A percentile compares a stretch with the other conserved stretches of the same genome.
These are phyloP conservation scores for Remersonia thermophila DNA, from an alignment of 2,329 filamentous ascomycete genomes.

Conservation along the genomic window DNA sequence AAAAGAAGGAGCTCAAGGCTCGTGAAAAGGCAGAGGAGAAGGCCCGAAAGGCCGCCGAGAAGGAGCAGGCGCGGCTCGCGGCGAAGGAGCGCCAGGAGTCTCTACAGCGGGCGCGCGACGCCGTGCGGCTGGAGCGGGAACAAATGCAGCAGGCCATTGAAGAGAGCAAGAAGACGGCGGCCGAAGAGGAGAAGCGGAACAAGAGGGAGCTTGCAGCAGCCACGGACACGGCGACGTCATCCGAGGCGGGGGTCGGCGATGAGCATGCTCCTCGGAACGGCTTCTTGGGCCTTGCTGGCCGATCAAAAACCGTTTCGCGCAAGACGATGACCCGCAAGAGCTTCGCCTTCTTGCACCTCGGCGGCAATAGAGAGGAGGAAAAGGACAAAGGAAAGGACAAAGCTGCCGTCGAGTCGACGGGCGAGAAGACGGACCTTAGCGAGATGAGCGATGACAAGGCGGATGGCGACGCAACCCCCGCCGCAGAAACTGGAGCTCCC, in stretches of 20 bases:
- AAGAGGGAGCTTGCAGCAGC: slow-evolving; percentile 24
- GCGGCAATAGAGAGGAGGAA: slow-evolving; percentile 24
- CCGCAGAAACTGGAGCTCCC: too few relatives aligned
- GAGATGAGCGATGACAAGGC: slow-evolving; percentile 34
- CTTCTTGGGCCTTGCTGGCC: slow-evolving; percentile 53
- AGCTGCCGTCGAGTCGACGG: too few relatives aligned
- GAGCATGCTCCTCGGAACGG: slow-evolving; percentile 2
- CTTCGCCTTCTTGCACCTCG: slow-evolving; percentile 52
- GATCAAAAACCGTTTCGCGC: slow-evolving; percentile 36
- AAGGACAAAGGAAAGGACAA: slow-evolving; percentile 21
- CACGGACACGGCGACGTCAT: slow-evolving; percentile 11
- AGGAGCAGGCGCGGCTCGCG: slow-evolving; percentile 25
- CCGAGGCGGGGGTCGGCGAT: not conserved
- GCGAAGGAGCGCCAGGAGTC: slow-evolving; percentile 30
- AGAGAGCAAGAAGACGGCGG: slow-evolving; percentile 51
- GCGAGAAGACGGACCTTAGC: slow-evolving; percentile 20
- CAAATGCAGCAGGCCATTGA: slow-evolving; percentile 53
- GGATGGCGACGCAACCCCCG: too few relatives aligned
- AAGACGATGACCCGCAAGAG: slow-evolving; percentile 72
- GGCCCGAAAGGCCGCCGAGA: slow-evolving; percentile 32
- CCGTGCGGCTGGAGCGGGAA: slow-evolving; percentile 42
- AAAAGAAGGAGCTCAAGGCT: slow-evolving; percentile 55
- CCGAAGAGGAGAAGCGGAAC: slow-evolving; percentile 34
- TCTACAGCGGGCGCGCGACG: slow-evolving; percentile 24
- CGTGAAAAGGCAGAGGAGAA: slow-evolving; percentile 41